Evolutionary conservation across 768 basidiomycete species (phyloP).

Genomic region (Cystobasidium onofrii): DNA sequence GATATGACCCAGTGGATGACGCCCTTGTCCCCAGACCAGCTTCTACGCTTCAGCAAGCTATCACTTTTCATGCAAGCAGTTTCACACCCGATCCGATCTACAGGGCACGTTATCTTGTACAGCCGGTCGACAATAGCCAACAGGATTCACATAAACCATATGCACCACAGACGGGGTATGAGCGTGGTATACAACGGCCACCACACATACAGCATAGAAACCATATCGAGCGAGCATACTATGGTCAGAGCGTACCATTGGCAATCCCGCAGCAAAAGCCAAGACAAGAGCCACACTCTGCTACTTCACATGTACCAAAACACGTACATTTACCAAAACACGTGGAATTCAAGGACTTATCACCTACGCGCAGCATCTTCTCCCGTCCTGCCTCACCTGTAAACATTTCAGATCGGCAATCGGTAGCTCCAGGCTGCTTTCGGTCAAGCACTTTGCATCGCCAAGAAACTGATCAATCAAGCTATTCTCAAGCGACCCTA

Average conservation of each 20-base stretch:
- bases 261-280: too few species aligned
- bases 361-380: neutral
- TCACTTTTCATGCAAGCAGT: neutral
- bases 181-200: too few species aligned
- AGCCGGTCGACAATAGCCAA: neutral
- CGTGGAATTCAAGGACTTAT: neutral
- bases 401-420: neutral
- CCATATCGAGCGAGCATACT: too few species aligned
- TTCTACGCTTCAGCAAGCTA: neutral
- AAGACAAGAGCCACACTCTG: too few species aligned
- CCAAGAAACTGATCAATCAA: conserved; percentile 16
- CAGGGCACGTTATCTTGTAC: neutral
- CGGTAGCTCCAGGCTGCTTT: neutral
- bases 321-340: too few species aligned
- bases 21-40: neutral
- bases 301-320: neutral
- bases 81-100: neutral
- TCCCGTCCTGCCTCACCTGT: neutral
- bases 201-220: too few species aligned
- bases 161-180: too few species aligned
- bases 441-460: conserved; percentile 8
- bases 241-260: too few species aligned
- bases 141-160: too few species aligned
- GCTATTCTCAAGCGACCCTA: conserved; percentile 3
- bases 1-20: neutral